A percentile compares a stretch with the other conserved stretches of the same genome.
Evolutionary conservation across 2,329 filamentous ascomycete genomes (phyloP).

Genomic region (Claviceps quebecensis): DNA sequence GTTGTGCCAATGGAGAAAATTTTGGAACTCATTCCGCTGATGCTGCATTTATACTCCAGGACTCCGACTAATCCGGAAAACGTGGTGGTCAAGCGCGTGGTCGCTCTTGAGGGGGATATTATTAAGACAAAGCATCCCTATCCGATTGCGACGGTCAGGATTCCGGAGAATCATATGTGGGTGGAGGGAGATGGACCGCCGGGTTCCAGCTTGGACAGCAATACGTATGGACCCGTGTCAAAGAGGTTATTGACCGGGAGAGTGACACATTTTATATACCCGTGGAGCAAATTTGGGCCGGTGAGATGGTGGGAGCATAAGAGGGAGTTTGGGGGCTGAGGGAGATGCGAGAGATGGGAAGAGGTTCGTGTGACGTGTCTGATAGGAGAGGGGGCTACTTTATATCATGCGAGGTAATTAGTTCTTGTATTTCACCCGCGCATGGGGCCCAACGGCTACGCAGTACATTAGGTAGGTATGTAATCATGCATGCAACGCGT

Average conservation of each 20-base stretch:
- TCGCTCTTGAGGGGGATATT: conserved; percentile 67
- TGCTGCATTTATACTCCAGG: conserved; percentile 26
- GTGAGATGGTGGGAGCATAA: conserved; percentile 44
- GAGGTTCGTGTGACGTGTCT: too few relatives aligned
- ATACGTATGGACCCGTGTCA: conserved; percentile 76
- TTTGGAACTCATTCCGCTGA: background rate
- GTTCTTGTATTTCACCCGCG: too few relatives aligned
- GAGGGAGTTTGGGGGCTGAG: conserved; percentile 12
- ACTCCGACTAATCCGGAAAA: conserved; percentile 57
- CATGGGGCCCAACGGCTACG: too few relatives aligned
- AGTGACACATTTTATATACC: conserved; percentile 60
- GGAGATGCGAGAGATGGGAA: background rate
- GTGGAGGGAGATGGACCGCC: conserved; percentile 78
- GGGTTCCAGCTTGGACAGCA: conserved; percentile 65
- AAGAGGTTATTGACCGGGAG: conserved; percentile 61
- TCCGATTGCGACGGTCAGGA: conserved; percentile 38
- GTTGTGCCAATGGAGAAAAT: background rate
- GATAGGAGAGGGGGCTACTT: background rate
- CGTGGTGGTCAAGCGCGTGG: conserved; percentile 65
- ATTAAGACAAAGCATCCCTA: conserved; percentile 53
- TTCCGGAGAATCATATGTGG: conserved; percentile 84
- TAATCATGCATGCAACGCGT: too few relatives aligned
- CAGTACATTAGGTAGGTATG: background rate
- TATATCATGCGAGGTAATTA: background rate
- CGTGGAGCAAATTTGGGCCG: conserved; percentile 42